Percentiles rank a stretch among this genome's conserved stretches.
phyloP scores from a whole-genome alignment of 2,329 filamentous ascomycete species.

The Cryphonectria parasitica region DNA sequence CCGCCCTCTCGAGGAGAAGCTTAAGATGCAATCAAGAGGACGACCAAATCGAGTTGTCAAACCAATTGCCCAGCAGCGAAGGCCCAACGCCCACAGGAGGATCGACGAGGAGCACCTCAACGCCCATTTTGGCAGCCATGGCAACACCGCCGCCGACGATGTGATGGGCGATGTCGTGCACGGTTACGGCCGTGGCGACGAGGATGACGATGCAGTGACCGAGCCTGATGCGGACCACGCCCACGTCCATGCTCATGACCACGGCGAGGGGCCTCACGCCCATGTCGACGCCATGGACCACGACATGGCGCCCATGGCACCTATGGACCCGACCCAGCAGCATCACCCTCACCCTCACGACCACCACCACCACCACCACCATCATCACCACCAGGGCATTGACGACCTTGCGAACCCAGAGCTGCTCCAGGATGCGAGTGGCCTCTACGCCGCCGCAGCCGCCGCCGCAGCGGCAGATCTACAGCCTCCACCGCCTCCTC shows the following conservation, averaged over 20 bases:
- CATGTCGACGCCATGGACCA: constrained; percentile 26
- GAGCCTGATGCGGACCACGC: constrained; percentile 10
- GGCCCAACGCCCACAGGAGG: constrained; percentile 20
- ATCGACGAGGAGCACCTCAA: constrained; percentile 28
- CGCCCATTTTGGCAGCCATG: constrained; percentile 26
- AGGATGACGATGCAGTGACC: constrained; percentile 14
- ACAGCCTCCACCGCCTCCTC: constrained; percentile 24
- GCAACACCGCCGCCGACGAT: constrained; percentile 18
- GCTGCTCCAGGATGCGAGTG: constrained; percentile 19
- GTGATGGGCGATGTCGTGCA: constrained; percentile 21
- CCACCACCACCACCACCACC: constrained; percentile 15
- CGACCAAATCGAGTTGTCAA: constrained; percentile 24
- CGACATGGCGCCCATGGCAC: constrained; percentile 28
- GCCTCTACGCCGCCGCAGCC: constrained; percentile 19
- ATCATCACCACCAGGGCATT: constrained; percentile 18
- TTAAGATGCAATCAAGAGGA: constrained; percentile 19
- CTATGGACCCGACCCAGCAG: constrained; percentile 26
- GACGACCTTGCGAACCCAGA: constrained; percentile 26
- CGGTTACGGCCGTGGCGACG: constrained; percentile 16
- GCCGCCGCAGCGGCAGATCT: constrained; percentile 25
- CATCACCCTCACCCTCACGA: constrained; percentile 17
- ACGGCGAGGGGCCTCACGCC: constrained; percentile 4
- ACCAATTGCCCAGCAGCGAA: constrained; percentile 19
- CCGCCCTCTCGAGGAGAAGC: neutral
- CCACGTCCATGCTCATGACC: constrained; percentile 10